Conservation (phyloP, 177 flowering plant genomes). For the Vitis hybrid region DNA sequence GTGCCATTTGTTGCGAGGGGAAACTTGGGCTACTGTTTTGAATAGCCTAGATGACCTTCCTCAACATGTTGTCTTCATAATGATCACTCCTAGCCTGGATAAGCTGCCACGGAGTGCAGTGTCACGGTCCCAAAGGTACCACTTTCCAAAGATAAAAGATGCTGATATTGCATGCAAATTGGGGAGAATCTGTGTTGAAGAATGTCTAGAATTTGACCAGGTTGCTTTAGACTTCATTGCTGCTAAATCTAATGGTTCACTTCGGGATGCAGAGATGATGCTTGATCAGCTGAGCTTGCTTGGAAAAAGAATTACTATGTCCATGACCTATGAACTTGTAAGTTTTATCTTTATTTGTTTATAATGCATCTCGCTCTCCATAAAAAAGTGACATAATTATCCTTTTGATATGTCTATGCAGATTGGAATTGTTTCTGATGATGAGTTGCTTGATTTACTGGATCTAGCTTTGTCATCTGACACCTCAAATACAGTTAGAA, state of each 20-base stretch:
- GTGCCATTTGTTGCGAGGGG: conserved; percentile 73
- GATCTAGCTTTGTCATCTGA: conserved; percentile 89
- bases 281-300: conserved; percentile 94
- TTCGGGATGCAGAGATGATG: conserved; percentile 94
- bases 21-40: conserved; percentile 69
- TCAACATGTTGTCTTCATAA: conserved; percentile 61
- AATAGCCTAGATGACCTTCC: conserved; percentile 58
- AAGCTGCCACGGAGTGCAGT: conserved; percentile 66
- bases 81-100: conserved; percentile 76
- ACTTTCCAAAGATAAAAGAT: conserved; percentile 74
- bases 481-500: conserved; percentile 79
- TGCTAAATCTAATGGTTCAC: conserved; percentile 77
- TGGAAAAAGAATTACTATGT: conserved; percentile 68
- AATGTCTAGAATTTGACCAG: conserved; percentile 64
- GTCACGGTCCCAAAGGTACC: conserved; percentile 69
- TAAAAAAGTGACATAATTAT: background rate
- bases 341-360: conserved; percentile 27
- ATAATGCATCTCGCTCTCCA: background rate
- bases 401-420: conserved; percentile 30
- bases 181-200: conserved; percentile 58
- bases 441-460: conserved; percentile 81
- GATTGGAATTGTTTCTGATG: conserved; percentile 90
- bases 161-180: conserved; percentile 56
- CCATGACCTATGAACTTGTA: conserved; percentile 78
- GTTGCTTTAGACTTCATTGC: conserved; percentile 79